phyloP scores from a whole-genome alignment of 129 eudicot species.

The Pseudognaphalium luteoalbum region DNA sequence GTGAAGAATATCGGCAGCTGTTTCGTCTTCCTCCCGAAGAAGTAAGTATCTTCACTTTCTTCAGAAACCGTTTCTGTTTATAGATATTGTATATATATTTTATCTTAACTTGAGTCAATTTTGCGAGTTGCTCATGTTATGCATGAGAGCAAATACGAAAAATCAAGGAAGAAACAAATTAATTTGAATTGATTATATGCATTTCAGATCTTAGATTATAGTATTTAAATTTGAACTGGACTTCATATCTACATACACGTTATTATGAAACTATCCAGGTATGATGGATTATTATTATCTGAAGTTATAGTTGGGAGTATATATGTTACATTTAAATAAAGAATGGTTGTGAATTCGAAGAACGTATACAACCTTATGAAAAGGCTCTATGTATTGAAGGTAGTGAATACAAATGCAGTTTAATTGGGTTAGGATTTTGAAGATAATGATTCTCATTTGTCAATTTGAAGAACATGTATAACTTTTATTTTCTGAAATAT shows the following conservation, averaged over 20 bases:
- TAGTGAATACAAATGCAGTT: neutral
- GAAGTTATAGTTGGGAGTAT: no score
- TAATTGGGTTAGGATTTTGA: neutral
- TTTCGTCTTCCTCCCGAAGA: slow-evolving; percentile 91
- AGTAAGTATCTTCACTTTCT: slow-evolving; percentile 31
- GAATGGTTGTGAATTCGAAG: neutral
- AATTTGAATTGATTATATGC: neutral
- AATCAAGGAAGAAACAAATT: neutral
- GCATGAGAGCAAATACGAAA: neutral
- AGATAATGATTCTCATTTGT: neutral
- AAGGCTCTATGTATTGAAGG: neutral
- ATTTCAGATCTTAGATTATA: no score
- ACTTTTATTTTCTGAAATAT: neutral
- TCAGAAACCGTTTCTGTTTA: neutral
- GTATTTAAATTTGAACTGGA: neutral
- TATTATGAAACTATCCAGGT: neutral
- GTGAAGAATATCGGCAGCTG: slow-evolving; percentile 84
- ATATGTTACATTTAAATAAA: neutral
- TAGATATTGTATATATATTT: neutral
- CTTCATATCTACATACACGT: neutral
- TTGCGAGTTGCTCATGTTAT: neutral
- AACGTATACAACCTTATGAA: neutral
- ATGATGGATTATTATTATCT: no score
- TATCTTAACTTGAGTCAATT: neutral
- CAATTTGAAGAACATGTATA: neutral